A percentile compares a stretch with the other conserved stretches of the same genome.
Evolutionary conservation across 176 grass and related monocot genomes (phyloP).

Genomic region (Carex pumila): DNA sequence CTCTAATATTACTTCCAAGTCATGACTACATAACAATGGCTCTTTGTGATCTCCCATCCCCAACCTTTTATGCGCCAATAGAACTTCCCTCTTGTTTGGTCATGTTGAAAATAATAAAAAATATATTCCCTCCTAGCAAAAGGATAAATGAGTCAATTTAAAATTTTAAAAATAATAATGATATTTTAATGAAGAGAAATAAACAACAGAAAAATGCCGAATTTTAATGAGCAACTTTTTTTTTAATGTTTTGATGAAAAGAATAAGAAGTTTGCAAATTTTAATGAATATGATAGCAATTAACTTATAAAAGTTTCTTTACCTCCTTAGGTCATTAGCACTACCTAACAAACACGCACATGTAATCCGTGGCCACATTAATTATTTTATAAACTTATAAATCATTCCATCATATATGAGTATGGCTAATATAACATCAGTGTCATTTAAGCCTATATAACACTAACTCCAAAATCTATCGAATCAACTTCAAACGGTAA

Average conservation of each 20-base stretch:
- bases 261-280: not conserved
- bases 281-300: not conserved
- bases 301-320: not conserved
- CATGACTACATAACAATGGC: too few relatives aligned
- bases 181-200: not conserved
- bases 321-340: not conserved
- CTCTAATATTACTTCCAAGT: too few relatives aligned
- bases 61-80: not conserved
- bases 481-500: too few relatives aligned
- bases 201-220: too few relatives aligned
- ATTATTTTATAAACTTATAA: not conserved
- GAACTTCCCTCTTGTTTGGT: not conserved
- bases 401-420: not conserved
- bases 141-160: too few relatives aligned
- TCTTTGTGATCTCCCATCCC: too few relatives aligned
- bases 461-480: too few relatives aligned
- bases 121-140: not conserved
- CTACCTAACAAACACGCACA: not conserved
- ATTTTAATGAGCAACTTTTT: too few relatives aligned
- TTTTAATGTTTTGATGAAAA: too few relatives aligned
- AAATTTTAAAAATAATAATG: not conserved
- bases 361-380: not conserved
- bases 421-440: too few relatives aligned
- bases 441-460: too few relatives aligned
- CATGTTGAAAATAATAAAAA: not conserved